phyloP scores from a whole-genome alignment of 352 stramenopile species.

The Phytophthora meadii region DNA sequence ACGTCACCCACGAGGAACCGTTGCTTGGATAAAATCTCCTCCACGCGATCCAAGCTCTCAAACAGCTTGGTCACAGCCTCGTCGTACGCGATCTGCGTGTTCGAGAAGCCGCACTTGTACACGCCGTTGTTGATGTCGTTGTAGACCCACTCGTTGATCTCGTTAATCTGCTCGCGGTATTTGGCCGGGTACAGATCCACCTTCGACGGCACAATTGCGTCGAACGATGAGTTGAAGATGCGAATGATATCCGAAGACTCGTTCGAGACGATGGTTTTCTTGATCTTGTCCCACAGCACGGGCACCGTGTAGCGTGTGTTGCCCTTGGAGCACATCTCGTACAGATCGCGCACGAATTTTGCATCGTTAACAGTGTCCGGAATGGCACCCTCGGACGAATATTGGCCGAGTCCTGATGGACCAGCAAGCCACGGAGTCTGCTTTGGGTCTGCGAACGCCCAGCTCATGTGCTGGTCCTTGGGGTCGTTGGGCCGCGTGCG shows the following conservation, averaged over 20 bases:
- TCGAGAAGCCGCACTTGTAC: slow-evolving; percentile 94
- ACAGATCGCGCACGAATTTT: slow-evolving; percentile 78
- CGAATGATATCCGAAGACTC: slow-evolving; percentile 95
- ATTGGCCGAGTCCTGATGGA: slow-evolving; percentile 68
- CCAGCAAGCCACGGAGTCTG: slow-evolving; percentile 69
- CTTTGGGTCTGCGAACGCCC: slow-evolving; percentile 78
- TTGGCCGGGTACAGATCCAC: slow-evolving; percentile 84
- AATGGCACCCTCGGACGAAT: slow-evolving; percentile 71
- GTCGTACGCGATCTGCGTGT: slow-evolving; percentile 90
- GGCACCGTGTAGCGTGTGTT: slow-evolving; percentile 91
- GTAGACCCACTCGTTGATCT: slow-evolving; percentile 93
- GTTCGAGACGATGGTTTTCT: slow-evolving; percentile 94
- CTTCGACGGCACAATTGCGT: slow-evolving; percentile 70
- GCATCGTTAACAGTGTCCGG: slow-evolving; percentile 73
- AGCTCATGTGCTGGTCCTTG: slow-evolving; percentile 77
- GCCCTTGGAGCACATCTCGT: slow-evolving; percentile 77
- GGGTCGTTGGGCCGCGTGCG: slow-evolving; percentile 75
- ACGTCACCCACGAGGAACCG: slow-evolving; percentile 67
- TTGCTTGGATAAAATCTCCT: slow-evolving; percentile 71
- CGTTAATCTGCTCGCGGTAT: slow-evolving; percentile 86
- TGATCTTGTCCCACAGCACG: slow-evolving; percentile 92
- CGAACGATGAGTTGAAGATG: slow-evolving; percentile 90
- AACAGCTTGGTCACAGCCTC: slow-evolving; percentile 78
- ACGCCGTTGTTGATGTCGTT: slow-evolving; percentile 93
- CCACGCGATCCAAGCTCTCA: slow-evolving; percentile 69